Evolutionary conservation across 2,329 filamentous ascomycete species (phyloP).

Genomic region (Bipolaris oryzae): DNA sequence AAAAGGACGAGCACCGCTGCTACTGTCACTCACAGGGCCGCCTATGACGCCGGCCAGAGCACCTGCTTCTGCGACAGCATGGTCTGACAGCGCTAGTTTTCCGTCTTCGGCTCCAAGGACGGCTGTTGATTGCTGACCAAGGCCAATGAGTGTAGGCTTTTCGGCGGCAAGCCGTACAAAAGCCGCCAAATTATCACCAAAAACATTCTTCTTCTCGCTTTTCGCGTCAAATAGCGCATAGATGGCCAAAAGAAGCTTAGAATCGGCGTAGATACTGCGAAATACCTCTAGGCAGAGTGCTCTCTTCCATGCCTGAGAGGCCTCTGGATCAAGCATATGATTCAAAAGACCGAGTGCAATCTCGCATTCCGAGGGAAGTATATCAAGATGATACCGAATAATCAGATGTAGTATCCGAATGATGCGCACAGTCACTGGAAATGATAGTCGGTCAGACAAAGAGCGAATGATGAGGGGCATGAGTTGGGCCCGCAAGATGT

Average conservation of each 20-base stretch:
- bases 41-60: conserved; percentile 86
- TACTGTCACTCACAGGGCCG: conserved; percentile 63
- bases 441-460: conserved; percentile 77
- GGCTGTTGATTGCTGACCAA: conserved; percentile 86
- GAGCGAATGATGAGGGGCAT: conserved; percentile 83
- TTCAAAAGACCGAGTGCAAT: conserved; percentile 82
- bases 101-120: conserved; percentile 67
- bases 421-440: conserved; percentile 80
- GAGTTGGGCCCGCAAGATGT: conserved; percentile 76
- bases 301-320: conserved; percentile 79
- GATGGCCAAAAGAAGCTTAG: conserved; percentile 76
- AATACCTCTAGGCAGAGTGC: conserved; percentile 91
- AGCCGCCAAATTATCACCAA: conserved; percentile 81
- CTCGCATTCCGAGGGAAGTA: conserved; percentile 79
- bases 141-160: conserved; percentile 84
- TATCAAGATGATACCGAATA: conserved; percentile 75
- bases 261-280: conserved; percentile 81
- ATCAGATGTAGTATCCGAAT: conserved; percentile 83
- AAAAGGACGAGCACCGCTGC: conserved; percentile 66
- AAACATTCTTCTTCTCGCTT: conserved; percentile 73
- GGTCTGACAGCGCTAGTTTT: conserved; percentile 69
- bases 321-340: conserved; percentile 85
- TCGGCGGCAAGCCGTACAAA: conserved; percentile 94
- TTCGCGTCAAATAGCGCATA: conserved; percentile 79
- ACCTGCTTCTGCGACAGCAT: conserved; percentile 86